Base-by-base conservation (phyloP, 352 stramenopile species). In the Phytophthora megakarya region DNA sequence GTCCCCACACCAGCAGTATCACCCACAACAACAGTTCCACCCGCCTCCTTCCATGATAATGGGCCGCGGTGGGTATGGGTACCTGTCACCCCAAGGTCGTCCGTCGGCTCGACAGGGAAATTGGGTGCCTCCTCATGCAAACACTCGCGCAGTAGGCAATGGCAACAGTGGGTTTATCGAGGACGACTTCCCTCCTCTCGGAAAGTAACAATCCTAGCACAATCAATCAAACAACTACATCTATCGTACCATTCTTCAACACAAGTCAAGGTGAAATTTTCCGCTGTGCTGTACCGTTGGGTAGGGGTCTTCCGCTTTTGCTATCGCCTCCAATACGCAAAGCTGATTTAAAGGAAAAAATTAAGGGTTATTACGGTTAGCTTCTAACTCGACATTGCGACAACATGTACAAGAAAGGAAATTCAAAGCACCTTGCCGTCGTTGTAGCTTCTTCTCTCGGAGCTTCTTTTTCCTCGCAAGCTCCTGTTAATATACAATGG, bases 121-220 rank as follows among this genome's bases (percentile, higher is more conserved):
- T 23, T 64, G 53, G 49, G 50, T 70, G 38, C 65, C 70, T 25
- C 50, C 64, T 13, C 63, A 67, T 46, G 37, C 45, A 21, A 71
- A 61, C 43, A 46, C 58, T 67, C 47, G 64, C 38, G 49, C 44
- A 61, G 50, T 66, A 26, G 66, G 61, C 28, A 74, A 47, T 37
- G 55, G 76, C 33, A 72, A 38, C 30, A 52, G 72, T 13, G 75
- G 63, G 23, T 91, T 91, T 56, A 76, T 78, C 39, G 70, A 91
- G 19, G 80, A 90, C 25, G 82, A 90, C 33, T 93, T 93, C 49
- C 81, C 84, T 23, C 84, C 84, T 16, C 70, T 93, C 7, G 76
- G 81, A 37, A 82, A 88, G 57, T 89, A 78, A 71, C 38, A 61
- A 40, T 2, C 32, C 22, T 39, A 54, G 39, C n/a, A 52, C 32